Conservation (phyloP, 441 rosid species). For the Gossypium gossypioides region DNA sequence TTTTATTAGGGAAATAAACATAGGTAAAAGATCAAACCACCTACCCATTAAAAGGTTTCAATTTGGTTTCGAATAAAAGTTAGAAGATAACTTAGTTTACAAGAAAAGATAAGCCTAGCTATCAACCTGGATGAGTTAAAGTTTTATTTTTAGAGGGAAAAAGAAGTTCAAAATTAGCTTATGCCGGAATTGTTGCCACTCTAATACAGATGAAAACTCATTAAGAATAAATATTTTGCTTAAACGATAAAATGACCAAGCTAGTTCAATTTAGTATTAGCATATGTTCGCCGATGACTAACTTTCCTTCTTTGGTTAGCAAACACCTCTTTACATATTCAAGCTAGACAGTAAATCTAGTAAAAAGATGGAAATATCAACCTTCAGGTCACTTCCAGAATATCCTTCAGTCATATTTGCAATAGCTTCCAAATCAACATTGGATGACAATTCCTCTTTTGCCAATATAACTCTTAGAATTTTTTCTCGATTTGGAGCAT, state of each 20-base stretch:
- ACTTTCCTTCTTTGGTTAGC: neutral
- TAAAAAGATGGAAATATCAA: constrained; percentile 14
- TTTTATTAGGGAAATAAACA: constrained; percentile 20
- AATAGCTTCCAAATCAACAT: constrained; percentile 68
- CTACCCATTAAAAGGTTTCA: neutral
- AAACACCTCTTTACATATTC: neutral
- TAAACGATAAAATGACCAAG: neutral
- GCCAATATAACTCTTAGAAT: constrained; percentile 70
- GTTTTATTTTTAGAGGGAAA: neutral
- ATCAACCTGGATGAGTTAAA: neutral
- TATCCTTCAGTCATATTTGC: constrained; percentile 92
- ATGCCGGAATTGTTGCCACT: neutral
- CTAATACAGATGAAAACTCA: neutral
- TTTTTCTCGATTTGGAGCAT: constrained; percentile 68
- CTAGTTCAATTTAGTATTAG: neutral
- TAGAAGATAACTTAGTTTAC: neutral
- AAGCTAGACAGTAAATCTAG: neutral
- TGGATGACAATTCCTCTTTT: constrained; percentile 74
- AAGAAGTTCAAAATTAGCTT: neutral
- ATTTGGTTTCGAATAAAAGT: neutral
- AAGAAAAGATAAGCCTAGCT: neutral
- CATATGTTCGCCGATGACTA: neutral
- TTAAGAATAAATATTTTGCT: neutral
- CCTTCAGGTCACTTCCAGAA: constrained; percentile 98
- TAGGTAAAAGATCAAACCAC: neutral